phyloP scores from a whole-genome alignment of 1,284 basidiomycete species.

The Ganoderma sinense region DNA sequence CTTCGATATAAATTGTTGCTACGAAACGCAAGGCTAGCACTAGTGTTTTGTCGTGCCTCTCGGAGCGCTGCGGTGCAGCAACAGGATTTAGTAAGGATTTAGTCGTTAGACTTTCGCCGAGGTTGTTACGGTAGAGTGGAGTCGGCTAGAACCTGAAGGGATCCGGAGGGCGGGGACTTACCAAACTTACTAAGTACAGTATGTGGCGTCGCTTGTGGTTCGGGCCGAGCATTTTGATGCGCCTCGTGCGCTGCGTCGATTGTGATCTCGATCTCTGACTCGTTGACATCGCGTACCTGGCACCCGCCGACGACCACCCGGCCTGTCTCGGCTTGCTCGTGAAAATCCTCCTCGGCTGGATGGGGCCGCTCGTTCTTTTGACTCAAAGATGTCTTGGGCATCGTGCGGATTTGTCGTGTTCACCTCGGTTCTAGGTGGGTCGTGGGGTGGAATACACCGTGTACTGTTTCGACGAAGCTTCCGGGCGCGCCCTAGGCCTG shows the following conservation, averaged over 20 bases:
- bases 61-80: background rate
- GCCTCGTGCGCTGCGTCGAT: background rate
- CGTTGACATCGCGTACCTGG: background rate
- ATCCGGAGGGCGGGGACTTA: background rate
- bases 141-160: background rate
- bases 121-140: background rate
- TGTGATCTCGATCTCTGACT: background rate
- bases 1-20: background rate
- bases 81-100: background rate
- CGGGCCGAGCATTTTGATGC: background rate
- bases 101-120: slow-evolving; percentile 2
- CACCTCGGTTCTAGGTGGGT: no score
- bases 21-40: background rate
- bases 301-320: background rate
- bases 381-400: background rate
- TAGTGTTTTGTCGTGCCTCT: background rate
- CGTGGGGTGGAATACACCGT: no score
- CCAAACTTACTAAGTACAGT: no score
- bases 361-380: background rate
- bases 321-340: slow-evolving; percentile 9
- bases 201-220: background rate
- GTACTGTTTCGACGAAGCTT: no score
- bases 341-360: slow-evolving; percentile 3
- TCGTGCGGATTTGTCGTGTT: background rate
- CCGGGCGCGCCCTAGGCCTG: no score